Percentiles rank a stretch among this genome's conserved stretches.
Conservation (phyloP, 148 eudicot species). For the Talinum fruticosum region DNA sequence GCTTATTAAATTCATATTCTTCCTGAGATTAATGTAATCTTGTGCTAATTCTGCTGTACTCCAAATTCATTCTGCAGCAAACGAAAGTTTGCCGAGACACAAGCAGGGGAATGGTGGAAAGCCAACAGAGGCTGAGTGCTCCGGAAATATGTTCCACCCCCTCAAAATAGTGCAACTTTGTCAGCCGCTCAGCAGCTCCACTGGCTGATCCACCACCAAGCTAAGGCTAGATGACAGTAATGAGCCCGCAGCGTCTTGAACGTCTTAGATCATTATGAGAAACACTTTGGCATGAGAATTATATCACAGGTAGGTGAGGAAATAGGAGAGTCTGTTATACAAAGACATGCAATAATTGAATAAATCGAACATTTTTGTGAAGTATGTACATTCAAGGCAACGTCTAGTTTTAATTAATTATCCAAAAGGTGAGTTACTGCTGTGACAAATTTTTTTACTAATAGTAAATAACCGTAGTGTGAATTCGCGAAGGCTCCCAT, state of each 20-base stretch:
- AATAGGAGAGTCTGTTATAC: neutral
- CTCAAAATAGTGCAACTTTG: slow-evolving; percentile 20
- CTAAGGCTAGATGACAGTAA: slow-evolving; percentile 8
- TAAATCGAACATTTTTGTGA: neutral
- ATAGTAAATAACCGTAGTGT: too few relatives aligned
- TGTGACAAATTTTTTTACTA: too few relatives aligned
- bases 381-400: too few relatives aligned
- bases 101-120: slow-evolving; percentile 92
- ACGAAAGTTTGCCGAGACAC: slow-evolving; percentile 49
- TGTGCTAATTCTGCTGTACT: neutral
- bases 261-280: neutral
- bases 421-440: too few relatives aligned
- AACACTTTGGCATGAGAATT: neutral
- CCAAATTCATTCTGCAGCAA: slow-evolving; percentile 39
- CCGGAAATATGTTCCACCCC: slow-evolving; percentile 38
- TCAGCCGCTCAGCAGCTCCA: neutral
- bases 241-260: neutral
- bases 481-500: too few relatives aligned
- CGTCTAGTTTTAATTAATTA: too few relatives aligned
- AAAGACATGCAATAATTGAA: neutral
- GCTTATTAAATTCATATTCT: too few relatives aligned
- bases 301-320: neutral
- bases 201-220: neutral
- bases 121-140: slow-evolving; percentile 58
- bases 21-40: neutral